Base-by-base conservation (phyloP, 176 grass and related monocot species). In the Elymus sibiricus region DNA sequence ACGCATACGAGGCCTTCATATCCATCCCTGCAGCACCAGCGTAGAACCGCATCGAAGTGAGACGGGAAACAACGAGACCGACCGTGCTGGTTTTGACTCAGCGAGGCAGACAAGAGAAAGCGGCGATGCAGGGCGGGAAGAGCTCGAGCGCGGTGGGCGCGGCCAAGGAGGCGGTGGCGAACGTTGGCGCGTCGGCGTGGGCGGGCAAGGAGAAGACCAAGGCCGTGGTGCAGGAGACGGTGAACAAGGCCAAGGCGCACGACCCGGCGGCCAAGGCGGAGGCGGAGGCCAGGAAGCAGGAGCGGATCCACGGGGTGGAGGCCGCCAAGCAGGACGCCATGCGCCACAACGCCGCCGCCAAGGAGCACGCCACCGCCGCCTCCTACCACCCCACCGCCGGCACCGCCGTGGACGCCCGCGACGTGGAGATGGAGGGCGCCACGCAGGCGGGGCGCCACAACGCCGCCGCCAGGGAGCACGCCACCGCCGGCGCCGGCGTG, bases 121-220 rank as follows among this genome's bases (percentile, higher is more conserved):
- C 3, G 28, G 16, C 3, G 37, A 84, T 88, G 90, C 86, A 88
- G 62, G 86, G 60, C 38, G 90, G 90, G 10, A 82, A 85, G 86
- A 90, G 51, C 73, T 47, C 64, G 77, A 86, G 39, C 72, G 71
- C 83, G 24, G 64, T 88, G 82, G 86, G 68, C 31, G 22, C 83
- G 1, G 82, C 90, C 7, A 81, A 88, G 81, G 85, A 91, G 89
- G 81, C 81, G 21, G 70, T 34, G 32, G 81, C 89, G 47, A 85
- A 91, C 69, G 68, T 91, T 14, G 81, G 89, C 7, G 62, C 81
- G 2, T 88, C 85, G 60, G 85, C 81, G 26, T 82, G 65, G 90
- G 78, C 90, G 4, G 55, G 86, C 9, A 85, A 82, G 86, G 90
- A 92, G 90, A 92, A 92, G 78, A 27, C 72, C 56, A 78, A 79